phyloP scores from a whole-genome alignment of 768 basidiomycete species.

The Trametes punicea region DNA sequence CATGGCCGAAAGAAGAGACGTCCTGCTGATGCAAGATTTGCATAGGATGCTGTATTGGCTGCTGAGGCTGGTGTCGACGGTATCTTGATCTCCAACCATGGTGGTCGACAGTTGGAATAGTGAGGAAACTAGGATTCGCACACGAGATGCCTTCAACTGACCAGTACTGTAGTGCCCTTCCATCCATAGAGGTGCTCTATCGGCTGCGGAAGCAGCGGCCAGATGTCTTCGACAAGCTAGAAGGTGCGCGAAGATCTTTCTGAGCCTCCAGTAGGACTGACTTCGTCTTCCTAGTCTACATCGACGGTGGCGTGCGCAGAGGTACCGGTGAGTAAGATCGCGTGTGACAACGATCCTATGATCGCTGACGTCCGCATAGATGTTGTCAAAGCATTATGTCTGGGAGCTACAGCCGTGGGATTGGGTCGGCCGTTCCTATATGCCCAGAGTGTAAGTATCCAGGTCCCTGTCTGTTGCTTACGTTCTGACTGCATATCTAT shows the following conservation, averaged over 20 bases:
- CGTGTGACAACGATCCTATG: neutral
- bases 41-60: slow-evolving; percentile 82
- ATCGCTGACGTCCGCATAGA: slow-evolving; percentile 39
- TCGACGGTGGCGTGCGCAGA: slow-evolving; percentile 80
- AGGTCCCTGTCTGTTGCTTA: neutral
- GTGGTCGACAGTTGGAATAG: slow-evolving; percentile 88
- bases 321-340: slow-evolving; percentile 58
- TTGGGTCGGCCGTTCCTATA: slow-evolving; percentile 85
- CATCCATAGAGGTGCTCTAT: slow-evolving; percentile 76
- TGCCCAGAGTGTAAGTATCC: slow-evolving; percentile 65
- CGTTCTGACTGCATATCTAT: slow-evolving; percentile 27
- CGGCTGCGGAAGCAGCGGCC: slow-evolving; percentile 69
- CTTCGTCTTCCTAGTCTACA: slow-evolving; percentile 55
- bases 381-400: slow-evolving; percentile 84
- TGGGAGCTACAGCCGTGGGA: slow-evolving; percentile 86
- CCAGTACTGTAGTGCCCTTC: slow-evolving; percentile 53
- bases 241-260: slow-evolving; percentile 43
- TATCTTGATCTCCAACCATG: slow-evolving; percentile 89
- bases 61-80: slow-evolving; percentile 82
- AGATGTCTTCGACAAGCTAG: slow-evolving; percentile 66
- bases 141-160: slow-evolving; percentile 6
- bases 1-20: slow-evolving; percentile 20
- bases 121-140: slow-evolving; percentile 32
- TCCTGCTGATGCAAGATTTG: slow-evolving; percentile 20
- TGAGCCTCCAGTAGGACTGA: neutral